Evolutionary conservation across 441 rosid genomes (phyloP).

Genomic region (Eutrema salsugineum): DNA sequence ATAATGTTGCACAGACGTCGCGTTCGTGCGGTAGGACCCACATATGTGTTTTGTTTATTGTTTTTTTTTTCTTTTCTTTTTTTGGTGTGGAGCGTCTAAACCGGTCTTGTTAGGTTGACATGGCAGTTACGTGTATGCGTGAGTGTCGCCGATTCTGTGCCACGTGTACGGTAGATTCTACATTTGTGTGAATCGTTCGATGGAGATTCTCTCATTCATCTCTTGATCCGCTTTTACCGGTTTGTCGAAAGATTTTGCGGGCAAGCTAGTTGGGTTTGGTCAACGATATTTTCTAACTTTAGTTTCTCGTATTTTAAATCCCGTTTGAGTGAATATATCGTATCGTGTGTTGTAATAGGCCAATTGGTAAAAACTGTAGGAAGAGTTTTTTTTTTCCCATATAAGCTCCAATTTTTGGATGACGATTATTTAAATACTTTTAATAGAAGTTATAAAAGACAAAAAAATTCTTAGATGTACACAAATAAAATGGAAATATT

Average conservation of each 20-base stretch:
- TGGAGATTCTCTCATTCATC: constrained; percentile 12
- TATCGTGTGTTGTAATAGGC: no score
- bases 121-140: constrained; percentile 23
- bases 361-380: no score
- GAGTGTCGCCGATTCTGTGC: neutral
- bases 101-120: constrained; percentile 18
- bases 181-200: neutral
- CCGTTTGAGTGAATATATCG: neutral
- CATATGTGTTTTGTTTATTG: neutral
- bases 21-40: constrained; percentile 65
- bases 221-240: neutral
- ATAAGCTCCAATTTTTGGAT: no score
- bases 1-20: constrained; percentile 41
- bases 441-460: no score
- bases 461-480: no score
- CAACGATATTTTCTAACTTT: neutral
- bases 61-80: neutral
- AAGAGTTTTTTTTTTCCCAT: no score
- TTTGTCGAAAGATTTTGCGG: neutral
- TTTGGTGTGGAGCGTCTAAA: constrained; percentile 6
- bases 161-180: constrained; percentile 26
- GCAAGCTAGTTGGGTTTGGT: constrained; percentile 2
- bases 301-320: neutral
- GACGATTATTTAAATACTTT: no score
- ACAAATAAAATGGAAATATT: no score